These are phyloP conservation scores for Lavandula angustifolia DNA, from an alignment of 257 asterid genomes.

Conservation along the genomic window DNA sequence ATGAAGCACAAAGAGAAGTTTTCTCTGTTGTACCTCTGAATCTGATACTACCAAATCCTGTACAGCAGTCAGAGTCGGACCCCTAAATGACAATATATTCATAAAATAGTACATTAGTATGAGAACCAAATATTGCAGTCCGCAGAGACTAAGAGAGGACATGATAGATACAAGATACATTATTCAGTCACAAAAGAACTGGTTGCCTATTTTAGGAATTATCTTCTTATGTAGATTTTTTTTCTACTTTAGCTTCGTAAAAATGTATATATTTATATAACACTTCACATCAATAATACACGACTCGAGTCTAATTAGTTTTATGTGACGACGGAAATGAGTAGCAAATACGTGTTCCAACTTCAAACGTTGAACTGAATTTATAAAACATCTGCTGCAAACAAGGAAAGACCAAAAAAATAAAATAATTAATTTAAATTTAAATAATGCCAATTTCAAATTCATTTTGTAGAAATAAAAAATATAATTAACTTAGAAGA, in stretches of 20 bases:
- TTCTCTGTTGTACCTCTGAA: slow-evolving; percentile 52
- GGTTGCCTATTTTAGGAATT: no score
- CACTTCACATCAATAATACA: no score
- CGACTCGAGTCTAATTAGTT: no score
- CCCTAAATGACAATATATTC: slow-evolving; percentile 48
- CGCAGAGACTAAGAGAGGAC: slow-evolving; percentile 4
- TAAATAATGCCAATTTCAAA: no score
- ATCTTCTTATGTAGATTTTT: no score
- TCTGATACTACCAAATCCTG: slow-evolving; percentile 70
- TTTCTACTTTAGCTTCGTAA: no score
- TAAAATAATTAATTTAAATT: no score
- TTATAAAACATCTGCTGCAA: slow-evolving; percentile 57
- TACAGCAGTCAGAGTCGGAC: slow-evolving; percentile 60
- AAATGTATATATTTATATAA: no score
- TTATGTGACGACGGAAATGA: no score
- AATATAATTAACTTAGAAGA: no score
- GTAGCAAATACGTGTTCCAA: no score
- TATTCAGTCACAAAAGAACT: slow-evolving; percentile 5
- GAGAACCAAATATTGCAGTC: slow-evolving; percentile 7
- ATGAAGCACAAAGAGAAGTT: slow-evolving; percentile 77
- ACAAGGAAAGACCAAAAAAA: neutral
- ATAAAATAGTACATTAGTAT: slow-evolving; percentile 18
- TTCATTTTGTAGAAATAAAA: no score
- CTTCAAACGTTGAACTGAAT: slow-evolving; percentile 53
- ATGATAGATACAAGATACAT: neutral